Base-by-base conservation (phyloP, 176 grass and related monocot genomes). In the Eleusine indica region DNA sequence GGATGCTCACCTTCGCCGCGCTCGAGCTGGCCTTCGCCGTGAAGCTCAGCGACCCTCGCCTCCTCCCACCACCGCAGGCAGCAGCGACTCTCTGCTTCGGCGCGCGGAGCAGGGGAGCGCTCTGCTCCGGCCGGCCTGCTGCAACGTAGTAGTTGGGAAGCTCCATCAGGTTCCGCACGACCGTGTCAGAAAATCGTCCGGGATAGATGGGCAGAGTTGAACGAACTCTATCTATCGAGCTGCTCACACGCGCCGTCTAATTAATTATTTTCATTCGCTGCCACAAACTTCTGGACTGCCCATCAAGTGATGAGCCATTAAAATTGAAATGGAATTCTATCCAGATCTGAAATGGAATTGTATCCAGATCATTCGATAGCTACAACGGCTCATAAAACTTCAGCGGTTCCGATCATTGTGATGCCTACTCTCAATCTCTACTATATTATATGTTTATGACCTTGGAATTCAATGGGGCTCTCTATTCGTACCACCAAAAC, bases 1-100 rank as follows among this genome's bases (percentile, higher is more conserved):
- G 96, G 84, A 98, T 91, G 79, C 90, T 91, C 53, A 95, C 70
- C 19, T 57, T 72, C 5, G 3, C 52, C 14, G n/a, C 35, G 44
- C 40, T 74, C 25, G 76, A 78, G 66, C 83, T 52, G 40, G 80
- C 85, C 85, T 87, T 85, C 5, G 58, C 44, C n/a, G 46, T 32
- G 61, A 86, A 81, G 13, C 65, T 74, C 43, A 80, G 2, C 44
- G 44, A 56, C 12, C 56, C 58, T 48, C 79, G 68, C 14, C 76
- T 69, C 32, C 32, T 35, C 32, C 32, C 32, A 35, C 32, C 32
- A 35, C 32, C 32, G 32, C 1, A 9, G 47, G 18, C 78, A 5
- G 66, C 78, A 8, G 66, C 21, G 0, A 42, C 57, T 38, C 83
- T 73, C 38, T 41, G 7, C n/a, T 32, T 86, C 0, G 67, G 67